Conservation (phyloP, 2,329 filamentous ascomycete species). For the Ophiostoma populinum region DNA sequence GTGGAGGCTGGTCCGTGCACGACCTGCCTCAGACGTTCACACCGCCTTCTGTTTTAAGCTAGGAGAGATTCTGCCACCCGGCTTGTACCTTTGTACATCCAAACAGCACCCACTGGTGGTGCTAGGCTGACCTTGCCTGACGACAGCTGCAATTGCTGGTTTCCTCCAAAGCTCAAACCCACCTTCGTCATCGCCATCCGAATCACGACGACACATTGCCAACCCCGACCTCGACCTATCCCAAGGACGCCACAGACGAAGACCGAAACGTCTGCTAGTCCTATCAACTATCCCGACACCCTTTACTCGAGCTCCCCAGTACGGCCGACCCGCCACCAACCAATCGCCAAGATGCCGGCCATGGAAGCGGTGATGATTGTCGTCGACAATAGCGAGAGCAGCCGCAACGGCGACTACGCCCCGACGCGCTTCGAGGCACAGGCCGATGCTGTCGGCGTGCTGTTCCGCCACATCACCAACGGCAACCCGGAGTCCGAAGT, state of each 20-base stretch:
- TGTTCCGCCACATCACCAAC: constrained; percentile 90
- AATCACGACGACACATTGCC: constrained; percentile 1
- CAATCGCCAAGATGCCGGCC: constrained; percentile 61
- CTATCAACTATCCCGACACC: neutral
- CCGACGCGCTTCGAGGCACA: constrained; percentile 94
- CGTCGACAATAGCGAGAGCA: constrained; percentile 98
- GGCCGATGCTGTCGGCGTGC: constrained; percentile 81
- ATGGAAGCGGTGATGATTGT: constrained; percentile 99
- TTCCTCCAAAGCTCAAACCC: too few species aligned
- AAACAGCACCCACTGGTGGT: constrained; percentile 1
- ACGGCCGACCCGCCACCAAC: constrained; percentile 1
- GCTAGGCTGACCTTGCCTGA: constrained; percentile 12
- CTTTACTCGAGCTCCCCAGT: neutral
- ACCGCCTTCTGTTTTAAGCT: constrained; percentile 8
- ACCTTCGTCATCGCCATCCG: neutral
- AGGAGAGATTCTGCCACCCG: constrained; percentile 5
- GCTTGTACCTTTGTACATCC: neutral
- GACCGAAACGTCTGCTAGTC: too few species aligned
- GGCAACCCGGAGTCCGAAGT: constrained; percentile 94
- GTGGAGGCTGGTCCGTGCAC: constrained; percentile 10
- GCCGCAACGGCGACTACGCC: constrained; percentile 83
- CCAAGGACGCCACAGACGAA: neutral
- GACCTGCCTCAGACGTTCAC: too few species aligned
- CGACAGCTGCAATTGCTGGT: constrained; percentile 10
- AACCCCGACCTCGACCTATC: neutral